Conservation (phyloP, 495 filamentous ascomycete species). For the Podospora pseudopauciseta region DNA sequence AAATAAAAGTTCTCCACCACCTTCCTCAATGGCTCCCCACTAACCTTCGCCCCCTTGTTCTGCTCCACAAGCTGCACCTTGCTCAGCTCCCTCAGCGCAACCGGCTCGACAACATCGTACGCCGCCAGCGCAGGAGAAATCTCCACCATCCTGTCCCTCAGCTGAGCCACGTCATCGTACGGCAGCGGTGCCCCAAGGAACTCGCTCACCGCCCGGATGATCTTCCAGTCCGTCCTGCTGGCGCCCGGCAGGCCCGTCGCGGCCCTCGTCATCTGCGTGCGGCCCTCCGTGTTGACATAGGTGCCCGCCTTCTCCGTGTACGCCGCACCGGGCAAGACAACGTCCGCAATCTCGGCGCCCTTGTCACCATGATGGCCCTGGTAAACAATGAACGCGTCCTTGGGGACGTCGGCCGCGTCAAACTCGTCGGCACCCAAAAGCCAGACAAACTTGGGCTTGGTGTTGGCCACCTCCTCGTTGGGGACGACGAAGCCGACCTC, state of each 20-base stretch:
- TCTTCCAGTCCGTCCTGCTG: slow-evolving; percentile 96
- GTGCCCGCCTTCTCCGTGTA: slow-evolving; percentile 98
- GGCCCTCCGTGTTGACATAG: slow-evolving; percentile 95
- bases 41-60: slow-evolving; percentile 78
- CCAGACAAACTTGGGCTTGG: slow-evolving; percentile 91
- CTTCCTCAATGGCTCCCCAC: slow-evolving; percentile 66
- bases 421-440: slow-evolving; percentile 95
- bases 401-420: slow-evolving; percentile 72
- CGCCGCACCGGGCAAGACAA: slow-evolving; percentile 88
- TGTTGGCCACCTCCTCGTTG: slow-evolving; percentile 70
- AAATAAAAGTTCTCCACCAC: slow-evolving; percentile 95
- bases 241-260: slow-evolving; percentile 84
- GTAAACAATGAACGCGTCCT: slow-evolving; percentile 93
- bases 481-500: slow-evolving; percentile 91
- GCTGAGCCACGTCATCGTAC: slow-evolving; percentile 83
- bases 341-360: slow-evolving; percentile 87
- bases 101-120: slow-evolving; percentile 87
- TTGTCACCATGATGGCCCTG: slow-evolving; percentile 96
- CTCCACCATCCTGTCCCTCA: slow-evolving; percentile 91
- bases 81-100: slow-evolving; percentile 63
- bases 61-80: slow-evolving; percentile 93
- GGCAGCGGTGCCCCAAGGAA: slow-evolving; percentile 83
- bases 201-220: slow-evolving; percentile 85
- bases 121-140: slow-evolving; percentile 82
- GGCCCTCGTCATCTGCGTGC: slow-evolving; percentile 85